Conservation (phyloP, 768 basidiomycete genomes). For the Tylopilus plumbeoviolaceoides region DNA sequence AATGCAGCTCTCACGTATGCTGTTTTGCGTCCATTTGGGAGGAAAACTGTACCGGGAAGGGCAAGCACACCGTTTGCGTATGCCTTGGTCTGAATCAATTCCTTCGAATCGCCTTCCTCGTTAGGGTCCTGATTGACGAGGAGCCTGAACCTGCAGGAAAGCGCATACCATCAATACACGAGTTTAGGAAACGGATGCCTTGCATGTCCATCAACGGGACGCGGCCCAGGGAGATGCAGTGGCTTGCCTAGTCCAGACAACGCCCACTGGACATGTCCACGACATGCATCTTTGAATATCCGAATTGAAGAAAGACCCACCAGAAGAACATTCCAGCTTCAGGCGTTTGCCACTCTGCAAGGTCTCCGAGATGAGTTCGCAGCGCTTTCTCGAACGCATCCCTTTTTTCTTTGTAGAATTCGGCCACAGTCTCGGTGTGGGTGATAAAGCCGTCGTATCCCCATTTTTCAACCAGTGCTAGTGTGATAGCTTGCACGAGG, state of each 20-base stretch:
- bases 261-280: conserved; percentile 3
- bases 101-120: conserved; percentile 62
- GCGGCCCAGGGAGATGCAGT: too few relatives aligned
- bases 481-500: conserved; percentile 59
- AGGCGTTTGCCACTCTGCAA: conserved; percentile 70
- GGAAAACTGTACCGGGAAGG: conserved; percentile 80
- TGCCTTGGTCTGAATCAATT: conserved; percentile 69
- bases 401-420: conserved; percentile 69
- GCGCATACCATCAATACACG: conserved; percentile 16
- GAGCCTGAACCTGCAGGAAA: conserved; percentile 61
- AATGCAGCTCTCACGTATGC: conserved; percentile 82
- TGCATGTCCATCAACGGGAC: not conserved
- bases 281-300: conserved; percentile 4
- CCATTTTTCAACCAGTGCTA: conserved; percentile 62
- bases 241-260: not conserved
- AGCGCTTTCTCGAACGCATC: conserved; percentile 77
- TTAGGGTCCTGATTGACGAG: conserved; percentile 35
- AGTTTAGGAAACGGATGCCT: conserved; percentile 6
- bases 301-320: conserved; percentile 35
- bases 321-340: conserved; percentile 91
- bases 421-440: conserved; percentile 67
- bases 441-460: conserved; percentile 69
- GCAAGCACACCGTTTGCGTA: conserved; percentile 83
- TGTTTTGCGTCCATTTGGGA: conserved; percentile 65
- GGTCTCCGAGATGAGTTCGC: conserved; percentile 67